A percentile compares a stretch with the other conserved stretches of the same genome.
Evolutionary conservation across 306 rosid genomes (phyloP).

Genomic region (Sindora glabra): DNA sequence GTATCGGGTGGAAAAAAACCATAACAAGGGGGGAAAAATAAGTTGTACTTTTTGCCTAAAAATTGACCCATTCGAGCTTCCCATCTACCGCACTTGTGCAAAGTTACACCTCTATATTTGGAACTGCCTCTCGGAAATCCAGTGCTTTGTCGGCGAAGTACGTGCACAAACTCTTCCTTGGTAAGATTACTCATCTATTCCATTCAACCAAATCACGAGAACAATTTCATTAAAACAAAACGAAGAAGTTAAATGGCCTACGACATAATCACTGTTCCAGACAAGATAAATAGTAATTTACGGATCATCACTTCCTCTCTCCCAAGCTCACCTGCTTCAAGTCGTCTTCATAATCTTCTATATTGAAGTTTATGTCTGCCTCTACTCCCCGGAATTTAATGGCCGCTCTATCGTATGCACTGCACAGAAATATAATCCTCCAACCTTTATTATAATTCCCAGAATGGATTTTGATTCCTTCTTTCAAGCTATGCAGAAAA

Average conservation of each 20-base stretch:
- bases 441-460: constrained; percentile 1
- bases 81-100: constrained; percentile 99
- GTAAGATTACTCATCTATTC: constrained; percentile 85
- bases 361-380: constrained; percentile 87
- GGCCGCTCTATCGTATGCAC: constrained; percentile 98
- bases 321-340: constrained; percentile 64
- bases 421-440: constrained; percentile 13
- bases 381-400: constrained; percentile 93
- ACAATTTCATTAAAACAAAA: not conserved
- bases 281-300: constrained; percentile 13
- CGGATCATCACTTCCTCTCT: not conserved
- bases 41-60: constrained; percentile 84
- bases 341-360: constrained; percentile 89
- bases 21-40: not conserved
- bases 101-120: constrained; percentile 96
- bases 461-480: not conserved
- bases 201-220: not conserved
- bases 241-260: not conserved
- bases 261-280: constrained; percentile 25
- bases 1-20: not conserved
- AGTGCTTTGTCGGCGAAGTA: constrained; percentile 98
- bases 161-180: constrained; percentile 97
- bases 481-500: constrained; percentile 3
- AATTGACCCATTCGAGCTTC: constrained; percentile 99
- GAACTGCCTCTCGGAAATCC: constrained; percentile 99